phyloP scores from a whole-genome alignment of 805 yeast genomes.

The Lachancea fermentati region DNA sequence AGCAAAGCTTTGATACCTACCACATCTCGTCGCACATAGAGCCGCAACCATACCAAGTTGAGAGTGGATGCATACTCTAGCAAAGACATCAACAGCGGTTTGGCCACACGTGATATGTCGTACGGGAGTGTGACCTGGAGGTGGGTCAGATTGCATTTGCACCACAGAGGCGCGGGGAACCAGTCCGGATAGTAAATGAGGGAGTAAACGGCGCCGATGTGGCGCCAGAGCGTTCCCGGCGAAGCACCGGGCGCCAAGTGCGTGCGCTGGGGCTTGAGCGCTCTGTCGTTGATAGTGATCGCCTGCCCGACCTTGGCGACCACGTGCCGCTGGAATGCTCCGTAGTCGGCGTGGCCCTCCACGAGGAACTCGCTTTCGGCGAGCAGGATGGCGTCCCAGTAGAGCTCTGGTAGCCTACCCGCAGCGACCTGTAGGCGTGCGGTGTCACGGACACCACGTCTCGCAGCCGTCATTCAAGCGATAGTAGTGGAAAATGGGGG shows the following conservation, averaged over 20 bases:
- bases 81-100: conserved; percentile 25
- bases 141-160: conserved; percentile 17
- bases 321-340: conserved; percentile 6
- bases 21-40: conserved; percentile 21
- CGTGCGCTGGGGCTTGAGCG: neutral
- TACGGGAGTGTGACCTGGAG: conserved; percentile 21
- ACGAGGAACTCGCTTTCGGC: conserved; percentile 25
- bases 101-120: conserved; percentile 11
- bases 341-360: conserved; percentile 4
- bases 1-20: conserved; percentile 17
- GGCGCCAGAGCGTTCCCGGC: conserved; percentile 17
- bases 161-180: conserved; percentile 22
- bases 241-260: neutral
- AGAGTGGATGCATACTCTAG: conserved; percentile 23
- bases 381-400: conserved; percentile 30
- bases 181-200: conserved; percentile 23
- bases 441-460: conserved; percentile 33
- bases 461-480: conserved; percentile 20
- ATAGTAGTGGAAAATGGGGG: conserved; percentile 14
- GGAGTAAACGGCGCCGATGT: conserved; percentile 21
- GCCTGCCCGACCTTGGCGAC: conserved; percentile 7
- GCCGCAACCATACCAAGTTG: conserved; percentile 16
- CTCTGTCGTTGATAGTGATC: conserved; percentile 5
- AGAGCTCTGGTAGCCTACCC: conserved; percentile 18
- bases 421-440: conserved; percentile 5